Evolutionary conservation across 768 basidiomycete genomes (phyloP).

Genomic region (Lentinula lateritia): DNA sequence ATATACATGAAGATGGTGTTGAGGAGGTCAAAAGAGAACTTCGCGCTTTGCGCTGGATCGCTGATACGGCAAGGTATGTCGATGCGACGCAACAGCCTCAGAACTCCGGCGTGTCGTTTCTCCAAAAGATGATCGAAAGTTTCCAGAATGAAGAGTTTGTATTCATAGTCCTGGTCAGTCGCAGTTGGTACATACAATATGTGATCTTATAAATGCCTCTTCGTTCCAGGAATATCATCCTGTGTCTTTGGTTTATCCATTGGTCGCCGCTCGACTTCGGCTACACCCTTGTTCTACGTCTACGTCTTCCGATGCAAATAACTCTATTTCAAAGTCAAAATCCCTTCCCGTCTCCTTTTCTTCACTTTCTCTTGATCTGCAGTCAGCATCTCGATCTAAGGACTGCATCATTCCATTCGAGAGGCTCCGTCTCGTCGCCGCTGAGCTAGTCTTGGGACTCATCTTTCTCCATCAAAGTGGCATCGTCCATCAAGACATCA

Average conservation of each 20-base stretch:
- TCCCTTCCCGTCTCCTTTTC: background rate
- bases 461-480: conserved; percentile 49
- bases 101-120: conserved; percentile 13
- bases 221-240: conserved; percentile 25
- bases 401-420: background rate
- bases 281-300: background rate
- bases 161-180: conserved; percentile 21
- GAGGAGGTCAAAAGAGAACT: conserved; percentile 15
- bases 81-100: background rate
- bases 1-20: conserved; percentile 4
- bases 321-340: conserved; percentile 7
- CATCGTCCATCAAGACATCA: conserved; percentile 67
- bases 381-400: background rate
- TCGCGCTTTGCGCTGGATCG: conserved; percentile 15
- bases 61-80: conserved; percentile 3
- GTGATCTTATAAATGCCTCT: background rate
- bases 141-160: conserved; percentile 17
- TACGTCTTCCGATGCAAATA: conserved; percentile 3
- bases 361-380: background rate
- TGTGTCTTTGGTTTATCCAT: conserved; percentile 22
- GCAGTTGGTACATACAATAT: background rate
- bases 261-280: conserved; percentile 20
- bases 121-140: conserved; percentile 17
- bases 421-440: conserved; percentile 23
- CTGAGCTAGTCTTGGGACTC: conserved; percentile 28